phyloP scores from a whole-genome alignment of 2,329 filamentous ascomycete species.

The Talaromyces pinophilus region DNA sequence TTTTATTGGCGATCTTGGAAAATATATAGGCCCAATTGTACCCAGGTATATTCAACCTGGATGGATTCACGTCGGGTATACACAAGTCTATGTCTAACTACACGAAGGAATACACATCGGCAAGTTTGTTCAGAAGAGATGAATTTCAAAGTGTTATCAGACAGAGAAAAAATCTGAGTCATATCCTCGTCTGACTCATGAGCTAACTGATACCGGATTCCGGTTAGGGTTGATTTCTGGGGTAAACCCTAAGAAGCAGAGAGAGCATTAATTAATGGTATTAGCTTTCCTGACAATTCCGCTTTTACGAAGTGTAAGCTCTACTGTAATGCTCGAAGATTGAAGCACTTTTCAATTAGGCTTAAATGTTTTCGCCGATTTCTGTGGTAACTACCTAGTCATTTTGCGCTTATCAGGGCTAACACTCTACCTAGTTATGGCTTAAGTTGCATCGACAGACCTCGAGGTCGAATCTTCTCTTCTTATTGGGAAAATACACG shows the following conservation, averaged over 20 bases:
- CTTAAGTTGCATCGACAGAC: background rate
- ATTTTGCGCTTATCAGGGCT: background rate
- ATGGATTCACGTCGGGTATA: background rate
- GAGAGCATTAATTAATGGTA: background rate
- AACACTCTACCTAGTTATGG: background rate
- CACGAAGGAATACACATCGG: background rate
- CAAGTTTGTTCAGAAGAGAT: background rate
- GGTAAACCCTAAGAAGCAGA: background rate
- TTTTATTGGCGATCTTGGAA: background rate
- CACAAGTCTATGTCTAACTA: background rate
- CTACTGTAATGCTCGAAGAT: background rate
- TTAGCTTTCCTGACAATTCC: background rate
- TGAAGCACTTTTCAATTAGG: background rate
- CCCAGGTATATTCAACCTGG: background rate
- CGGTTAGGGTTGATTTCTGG: background rate
- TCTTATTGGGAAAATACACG: background rate
- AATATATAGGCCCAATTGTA: background rate
- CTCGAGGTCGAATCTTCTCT: background rate
- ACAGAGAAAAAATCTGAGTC: background rate
- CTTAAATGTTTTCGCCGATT: background rate
- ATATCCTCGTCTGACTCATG: background rate
- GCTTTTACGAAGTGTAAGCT: background rate
- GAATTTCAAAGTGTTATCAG: background rate
- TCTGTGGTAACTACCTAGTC: background rate
- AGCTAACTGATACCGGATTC: background rate